Evolutionary conservation across 306 rosid genomes (phyloP), one percentile per base, ranked within the genome.

Genomic region (Argentina anserina): DNA sequence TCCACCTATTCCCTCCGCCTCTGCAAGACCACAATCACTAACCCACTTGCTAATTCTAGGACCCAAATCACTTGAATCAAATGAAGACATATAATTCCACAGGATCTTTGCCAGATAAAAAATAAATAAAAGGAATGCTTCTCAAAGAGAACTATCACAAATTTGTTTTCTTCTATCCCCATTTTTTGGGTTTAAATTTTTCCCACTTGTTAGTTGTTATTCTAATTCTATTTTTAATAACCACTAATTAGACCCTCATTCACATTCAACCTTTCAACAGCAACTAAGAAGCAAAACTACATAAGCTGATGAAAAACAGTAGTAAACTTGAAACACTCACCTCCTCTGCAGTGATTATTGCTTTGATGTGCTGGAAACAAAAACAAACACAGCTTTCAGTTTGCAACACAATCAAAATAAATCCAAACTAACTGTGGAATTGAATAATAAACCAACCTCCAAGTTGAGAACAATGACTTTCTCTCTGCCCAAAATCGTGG

Each of bases 391-490:
- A 47, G 20, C 7, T 40, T 65, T 31, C 43, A 67, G 25, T n/a
- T n/a, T 17, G 7, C 76, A 17, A 70, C 29, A 4, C 6, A 64
- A 11, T 31, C 20, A 9, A 49, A 39, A 18, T 39, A 3, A 31
- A 23, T 21, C 13, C 13, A 20, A 1, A 7, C 26, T 25, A 1
- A 37, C 13, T 14, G 17, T 31, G 14, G 40, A 72, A 28, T 5
- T 17, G 3, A 75, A 29, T 0, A 20, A 55, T 63, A 66, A 62
- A 75, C 37, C 63, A 73, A 79, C 97, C 92, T 91, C 97, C 81
- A 91, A 79, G 81, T 91, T 89, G 50, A 91, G 95, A 83, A 91
- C 90, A 83, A 91, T 91, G 49, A 81, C 88, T 85, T 86, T 91
- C 41, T 87, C 97, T 82, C 97, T 82, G 14, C 94, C 95, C 33